These are phyloP conservation scores for Botrytis fabae DNA, from an alignment of 2,329 filamentous ascomycete species.

Conservation along the genomic window DNA sequence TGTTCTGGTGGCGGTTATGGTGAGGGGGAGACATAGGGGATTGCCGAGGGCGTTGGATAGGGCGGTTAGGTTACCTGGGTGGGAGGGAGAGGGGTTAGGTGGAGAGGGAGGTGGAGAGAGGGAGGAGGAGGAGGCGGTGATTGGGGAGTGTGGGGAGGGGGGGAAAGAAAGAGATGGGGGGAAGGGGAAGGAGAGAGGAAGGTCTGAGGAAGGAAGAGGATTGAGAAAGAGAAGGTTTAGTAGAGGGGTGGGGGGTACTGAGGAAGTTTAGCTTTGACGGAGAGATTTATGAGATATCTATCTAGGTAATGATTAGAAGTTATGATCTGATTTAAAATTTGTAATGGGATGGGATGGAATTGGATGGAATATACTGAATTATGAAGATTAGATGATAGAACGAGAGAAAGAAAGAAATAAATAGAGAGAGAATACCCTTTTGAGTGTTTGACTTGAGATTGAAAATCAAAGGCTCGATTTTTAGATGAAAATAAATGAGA, in stretches of 20 bases:
- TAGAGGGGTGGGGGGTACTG: background rate
- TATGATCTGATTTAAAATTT: background rate
- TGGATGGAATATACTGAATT: background rate
- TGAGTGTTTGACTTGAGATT: no score
- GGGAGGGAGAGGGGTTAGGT: conserved; percentile 21
- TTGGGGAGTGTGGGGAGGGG: background rate
- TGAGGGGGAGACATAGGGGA: conserved; percentile 57
- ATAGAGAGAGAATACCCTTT: no score
- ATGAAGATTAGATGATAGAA: background rate
- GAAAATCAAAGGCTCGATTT: no score
- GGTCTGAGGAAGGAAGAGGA: background rate
- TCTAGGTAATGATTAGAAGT: background rate
- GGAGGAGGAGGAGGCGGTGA: background rate
- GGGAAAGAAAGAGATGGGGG: no score
- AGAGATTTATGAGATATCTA: background rate
- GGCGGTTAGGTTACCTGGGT: conserved; percentile 48
- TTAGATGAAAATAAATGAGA: no score
- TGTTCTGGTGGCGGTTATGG: conserved; percentile 57
- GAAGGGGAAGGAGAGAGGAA: background rate
- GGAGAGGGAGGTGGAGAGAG: background rate
- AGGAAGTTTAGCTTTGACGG: background rate
- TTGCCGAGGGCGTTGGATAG: conserved; percentile 57
- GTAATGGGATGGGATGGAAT: background rate
- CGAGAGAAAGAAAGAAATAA: background rate
- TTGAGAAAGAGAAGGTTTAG: conserved; percentile 9